Base-by-base conservation (phyloP, 208 protist species). In the Trypanosoma brucei region DNA sequence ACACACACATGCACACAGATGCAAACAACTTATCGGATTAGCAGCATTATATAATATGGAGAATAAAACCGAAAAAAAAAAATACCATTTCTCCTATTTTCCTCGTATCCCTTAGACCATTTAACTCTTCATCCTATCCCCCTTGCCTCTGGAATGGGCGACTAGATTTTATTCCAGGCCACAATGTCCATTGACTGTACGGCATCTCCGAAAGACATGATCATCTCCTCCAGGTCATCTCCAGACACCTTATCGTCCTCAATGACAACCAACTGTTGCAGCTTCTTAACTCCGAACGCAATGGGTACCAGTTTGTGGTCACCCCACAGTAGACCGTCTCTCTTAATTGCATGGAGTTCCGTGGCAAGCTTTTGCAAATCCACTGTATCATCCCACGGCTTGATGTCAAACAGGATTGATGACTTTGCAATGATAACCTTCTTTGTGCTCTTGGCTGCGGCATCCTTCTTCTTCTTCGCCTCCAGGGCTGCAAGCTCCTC, bases 201-300 rank as follows among this genome's bases (percentile, higher is more conserved):
- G 61, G 96, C 81, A 49, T 98, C 92, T 78, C 97, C 94, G 62
- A 97, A 92, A 49, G 62, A 76, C 66, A 81, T 84, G 77, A 98
- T 96, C 71, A 91, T 59, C 33, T 98, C 95, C 79, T 97, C 87
- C 59, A 98, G 73, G 58, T 93, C 91, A 72, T 98, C 96, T 39
- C 85, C 81, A 44, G 84, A 93, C 59, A 98, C 81, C 82, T 96
- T 96, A 74, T 96, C 93, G 82, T 98, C 96, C 78, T 97, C 94
- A 77, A 98, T 92, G 39, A 96, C 84, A 59, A 85, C 83, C 55
- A 91, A 82, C 78, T 97, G 94, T 72, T 96, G 83, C 22, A 98
- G 82, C 84, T 98, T 98, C 83, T 97, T 97, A 53, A 98, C 91
- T 62, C 96, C 96, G 68, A 95, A 98, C 39, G 90, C 96, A 34